Percentiles rank a stretch among this genome's conserved stretches.
phyloP scores from a whole-genome alignment of 805 yeast species.

The Candida ficus region DNA sequence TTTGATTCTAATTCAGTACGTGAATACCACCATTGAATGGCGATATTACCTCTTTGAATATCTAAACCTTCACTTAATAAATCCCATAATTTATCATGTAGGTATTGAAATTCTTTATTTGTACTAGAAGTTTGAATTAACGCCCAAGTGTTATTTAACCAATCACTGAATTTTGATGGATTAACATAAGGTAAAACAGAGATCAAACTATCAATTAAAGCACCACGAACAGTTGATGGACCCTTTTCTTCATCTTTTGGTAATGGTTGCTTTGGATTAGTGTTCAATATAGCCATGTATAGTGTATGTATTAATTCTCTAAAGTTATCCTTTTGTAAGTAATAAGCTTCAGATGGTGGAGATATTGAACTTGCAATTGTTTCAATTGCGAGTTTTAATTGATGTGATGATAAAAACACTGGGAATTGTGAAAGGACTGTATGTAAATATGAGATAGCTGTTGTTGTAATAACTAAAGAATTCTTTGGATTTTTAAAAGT shows the following conservation, averaged over 20 bases:
- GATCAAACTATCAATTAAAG: conserved; percentile 42
- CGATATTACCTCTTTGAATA: conserved; percentile 49
- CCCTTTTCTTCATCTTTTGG: conserved; percentile 11
- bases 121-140: conserved; percentile 29
- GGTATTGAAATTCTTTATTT: conserved; percentile 32
- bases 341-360: conserved; percentile 31
- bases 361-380: conserved; percentile 43
- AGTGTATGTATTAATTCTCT: conserved; percentile 38
- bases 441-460: conserved; percentile 37
- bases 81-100: conserved; percentile 45
- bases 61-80: conserved; percentile 53
- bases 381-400: conserved; percentile 52
- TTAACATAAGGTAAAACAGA: conserved; percentile 50
- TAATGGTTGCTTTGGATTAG: conserved; percentile 29
- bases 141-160: conserved; percentile 43
- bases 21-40: conserved; percentile 61
- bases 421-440: conserved; percentile 56
- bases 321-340: conserved; percentile 23
- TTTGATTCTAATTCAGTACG: conserved; percentile 9
- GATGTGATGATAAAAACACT: conserved; percentile 42
- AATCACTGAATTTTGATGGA: conserved; percentile 32
- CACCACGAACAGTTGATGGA: conserved; percentile 39
- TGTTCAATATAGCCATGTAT: conserved; percentile 34
- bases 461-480: conserved; percentile 18
- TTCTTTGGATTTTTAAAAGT: conserved; percentile 22